phyloP scores from a whole-genome alignment of 2,329 filamentous ascomycete species.

The Penicillium occitanis region DNA sequence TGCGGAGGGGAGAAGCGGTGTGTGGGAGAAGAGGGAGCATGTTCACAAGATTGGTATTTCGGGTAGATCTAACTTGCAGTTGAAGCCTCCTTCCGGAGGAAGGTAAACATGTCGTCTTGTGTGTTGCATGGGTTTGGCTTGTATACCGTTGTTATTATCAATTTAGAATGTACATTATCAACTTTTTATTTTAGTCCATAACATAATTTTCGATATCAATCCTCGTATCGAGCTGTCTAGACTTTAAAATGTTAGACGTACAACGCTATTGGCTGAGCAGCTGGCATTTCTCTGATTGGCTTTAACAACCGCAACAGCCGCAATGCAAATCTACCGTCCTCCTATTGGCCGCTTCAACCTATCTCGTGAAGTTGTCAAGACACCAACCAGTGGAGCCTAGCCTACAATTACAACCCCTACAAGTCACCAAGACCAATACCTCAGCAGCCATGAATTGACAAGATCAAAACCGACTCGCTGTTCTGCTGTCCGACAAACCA shows the following conservation, averaged over 20 bases:
- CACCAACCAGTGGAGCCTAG: constrained; percentile 6
- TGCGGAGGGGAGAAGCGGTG: constrained; percentile 76
- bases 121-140: background rate
- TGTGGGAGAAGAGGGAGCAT: constrained; percentile 77
- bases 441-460: background rate
- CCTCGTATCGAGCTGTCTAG: background rate
- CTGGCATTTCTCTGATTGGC: constrained; percentile 3
- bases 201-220: background rate
- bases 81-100: constrained; percentile 26
- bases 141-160: background rate
- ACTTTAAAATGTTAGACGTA: background rate
- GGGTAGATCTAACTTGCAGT: constrained; percentile 68
- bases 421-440: background rate
- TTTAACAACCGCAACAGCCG: constrained; percentile 10
- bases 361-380: background rate
- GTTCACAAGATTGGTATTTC: constrained; percentile 80
- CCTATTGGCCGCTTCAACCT: background rate
- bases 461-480: background rate
- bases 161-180: background rate
- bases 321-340: background rate
- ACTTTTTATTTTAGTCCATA: background rate
- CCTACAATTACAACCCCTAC: background rate
- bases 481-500: background rate
- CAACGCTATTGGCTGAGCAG: background rate
- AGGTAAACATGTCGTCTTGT: constrained; percentile 7